These are phyloP conservation scores for Sordariomycetes sp. DNA, from an alignment of 2,329 filamentous ascomycete species.

Conservation along the genomic window DNA sequence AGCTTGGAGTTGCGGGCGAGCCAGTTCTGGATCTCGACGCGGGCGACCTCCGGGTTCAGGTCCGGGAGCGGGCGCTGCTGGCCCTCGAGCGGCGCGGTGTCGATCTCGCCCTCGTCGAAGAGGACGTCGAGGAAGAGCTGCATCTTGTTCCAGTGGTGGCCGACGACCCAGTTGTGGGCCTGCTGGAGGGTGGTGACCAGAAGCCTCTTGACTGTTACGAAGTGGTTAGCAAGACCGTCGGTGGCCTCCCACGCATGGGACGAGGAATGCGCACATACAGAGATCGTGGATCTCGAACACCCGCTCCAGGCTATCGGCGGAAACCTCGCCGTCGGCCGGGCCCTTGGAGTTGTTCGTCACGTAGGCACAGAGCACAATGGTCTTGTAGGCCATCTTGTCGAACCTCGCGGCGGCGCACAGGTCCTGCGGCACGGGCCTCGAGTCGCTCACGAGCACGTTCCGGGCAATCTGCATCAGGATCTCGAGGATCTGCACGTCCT, in stretches of 20 bases:
- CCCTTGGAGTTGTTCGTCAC: constrained; percentile 49
- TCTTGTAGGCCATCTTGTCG: constrained; percentile 55
- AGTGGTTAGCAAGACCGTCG: background rate
- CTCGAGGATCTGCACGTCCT: constrained; percentile 52
- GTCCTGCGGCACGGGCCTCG: constrained; percentile 50
- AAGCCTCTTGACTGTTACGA: constrained; percentile 48
- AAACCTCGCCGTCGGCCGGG: constrained; percentile 48
- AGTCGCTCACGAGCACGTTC: constrained; percentile 53
- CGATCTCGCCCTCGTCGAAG: constrained; percentile 43
- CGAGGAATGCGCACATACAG: constrained; percentile 27
- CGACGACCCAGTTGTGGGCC: constrained; percentile 59
- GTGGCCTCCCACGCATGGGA: background rate
- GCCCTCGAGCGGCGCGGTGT: constrained; percentile 18
- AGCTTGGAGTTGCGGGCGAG: constrained; percentile 48
- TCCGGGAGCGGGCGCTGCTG: constrained; percentile 38
- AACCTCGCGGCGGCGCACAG: constrained; percentile 54
- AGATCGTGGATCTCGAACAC: constrained; percentile 47
- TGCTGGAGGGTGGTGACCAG: constrained; percentile 56
- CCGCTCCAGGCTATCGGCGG: background rate
- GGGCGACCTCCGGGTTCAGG: constrained; percentile 44
- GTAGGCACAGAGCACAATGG: constrained; percentile 55
- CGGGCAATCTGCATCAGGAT: constrained; percentile 57
- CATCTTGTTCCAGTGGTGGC: constrained; percentile 61
- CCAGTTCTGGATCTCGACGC: constrained; percentile 52
- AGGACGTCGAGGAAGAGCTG: constrained; percentile 57